Conservation (phyloP, 192 early-diverging fungal species). For the Entrophospora sp. region DNA sequence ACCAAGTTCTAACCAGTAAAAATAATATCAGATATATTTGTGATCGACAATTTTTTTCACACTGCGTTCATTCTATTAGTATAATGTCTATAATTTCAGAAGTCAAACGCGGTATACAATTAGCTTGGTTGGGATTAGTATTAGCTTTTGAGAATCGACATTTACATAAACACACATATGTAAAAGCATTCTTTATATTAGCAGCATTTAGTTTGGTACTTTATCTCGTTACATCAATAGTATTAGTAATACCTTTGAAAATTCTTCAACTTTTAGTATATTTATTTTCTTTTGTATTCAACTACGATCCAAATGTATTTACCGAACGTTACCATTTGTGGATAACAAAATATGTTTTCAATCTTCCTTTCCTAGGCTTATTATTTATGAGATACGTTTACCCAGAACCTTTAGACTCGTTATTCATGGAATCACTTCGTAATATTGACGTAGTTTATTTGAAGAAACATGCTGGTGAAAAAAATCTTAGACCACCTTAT, state of each 20-base stretch:
- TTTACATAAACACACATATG: not conserved
- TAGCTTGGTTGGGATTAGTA: not conserved
- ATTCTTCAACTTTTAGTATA: not conserved
- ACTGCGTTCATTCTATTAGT: too few relatives aligned
- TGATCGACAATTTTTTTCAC: too few relatives aligned
- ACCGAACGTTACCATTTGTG: not conserved
- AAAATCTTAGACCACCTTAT: constrained; percentile 31
- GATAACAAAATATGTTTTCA: not conserved
- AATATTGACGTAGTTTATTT: constrained; percentile 32
- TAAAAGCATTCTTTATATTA: not conserved
- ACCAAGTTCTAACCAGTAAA: too few relatives aligned
- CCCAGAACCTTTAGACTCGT: constrained; percentile 43
- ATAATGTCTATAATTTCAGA: too few relatives aligned
- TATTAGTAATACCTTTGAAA: not conserved
- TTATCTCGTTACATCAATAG: not conserved
- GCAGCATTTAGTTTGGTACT: not conserved
- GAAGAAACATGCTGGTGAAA: constrained; percentile 26
- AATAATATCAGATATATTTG: too few relatives aligned
- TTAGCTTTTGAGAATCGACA: constrained; percentile 5
- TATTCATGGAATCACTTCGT: constrained; percentile 43
- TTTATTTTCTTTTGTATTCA: not conserved
- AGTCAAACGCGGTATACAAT: not conserved
- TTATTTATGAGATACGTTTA: constrained; percentile 50
- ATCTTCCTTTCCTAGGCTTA: constrained; percentile 37
- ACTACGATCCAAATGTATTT: not conserved